These are phyloP conservation scores for Wolfiporia cocos DNA, from an alignment of 1,284 basidiomycete genomes.

Conservation along the genomic window DNA sequence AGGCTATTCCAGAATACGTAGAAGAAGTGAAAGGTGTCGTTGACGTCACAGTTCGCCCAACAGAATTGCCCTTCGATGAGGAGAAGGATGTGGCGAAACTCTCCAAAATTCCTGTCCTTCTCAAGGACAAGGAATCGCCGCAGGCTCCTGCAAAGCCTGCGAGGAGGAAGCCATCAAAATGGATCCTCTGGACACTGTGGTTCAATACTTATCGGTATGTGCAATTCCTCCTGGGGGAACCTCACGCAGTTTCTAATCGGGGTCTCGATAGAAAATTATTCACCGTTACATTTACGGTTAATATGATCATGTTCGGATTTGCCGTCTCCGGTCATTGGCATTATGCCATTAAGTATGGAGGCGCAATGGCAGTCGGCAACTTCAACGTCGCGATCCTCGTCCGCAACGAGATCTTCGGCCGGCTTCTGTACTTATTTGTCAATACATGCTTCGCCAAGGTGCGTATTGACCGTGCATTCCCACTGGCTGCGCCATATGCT, in stretches of 20 bases:
- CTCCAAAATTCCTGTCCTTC: conserved; percentile 21
- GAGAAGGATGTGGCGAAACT: conserved; percentile 29
- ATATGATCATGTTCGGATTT: conserved; percentile 53
- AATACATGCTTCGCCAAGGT: conserved; percentile 59
- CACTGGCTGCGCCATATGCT: conserved; percentile 5
- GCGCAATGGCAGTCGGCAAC: conserved; percentile 55
- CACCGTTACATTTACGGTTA: conserved; percentile 47
- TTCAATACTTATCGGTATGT: conserved; percentile 62
- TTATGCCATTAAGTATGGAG: conserved; percentile 51
- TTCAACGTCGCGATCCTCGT: conserved; percentile 47
- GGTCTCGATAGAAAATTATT: conserved; percentile 52
- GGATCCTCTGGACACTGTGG: conserved; percentile 55
- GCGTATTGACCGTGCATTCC: conserved; percentile 6
- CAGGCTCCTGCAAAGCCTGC: conserved; percentile 23
- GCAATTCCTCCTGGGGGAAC: too few species aligned
- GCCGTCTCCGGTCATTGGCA: conserved; percentile 59
- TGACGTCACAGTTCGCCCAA: conserved; percentile 30
- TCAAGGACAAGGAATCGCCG: conserved; percentile 34
- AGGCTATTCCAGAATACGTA: conserved; percentile 32
- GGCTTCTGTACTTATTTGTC: conserved; percentile 42
- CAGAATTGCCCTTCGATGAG: conserved; percentile 24
- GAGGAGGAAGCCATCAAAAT: conserved; percentile 45
- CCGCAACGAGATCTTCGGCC: conserved; percentile 54
- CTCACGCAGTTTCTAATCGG: too few species aligned
- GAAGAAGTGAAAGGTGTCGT: conserved; percentile 56